Conservation (phyloP, 2,329 filamentous ascomycete species). For the Epichloe uncinata region DNA sequence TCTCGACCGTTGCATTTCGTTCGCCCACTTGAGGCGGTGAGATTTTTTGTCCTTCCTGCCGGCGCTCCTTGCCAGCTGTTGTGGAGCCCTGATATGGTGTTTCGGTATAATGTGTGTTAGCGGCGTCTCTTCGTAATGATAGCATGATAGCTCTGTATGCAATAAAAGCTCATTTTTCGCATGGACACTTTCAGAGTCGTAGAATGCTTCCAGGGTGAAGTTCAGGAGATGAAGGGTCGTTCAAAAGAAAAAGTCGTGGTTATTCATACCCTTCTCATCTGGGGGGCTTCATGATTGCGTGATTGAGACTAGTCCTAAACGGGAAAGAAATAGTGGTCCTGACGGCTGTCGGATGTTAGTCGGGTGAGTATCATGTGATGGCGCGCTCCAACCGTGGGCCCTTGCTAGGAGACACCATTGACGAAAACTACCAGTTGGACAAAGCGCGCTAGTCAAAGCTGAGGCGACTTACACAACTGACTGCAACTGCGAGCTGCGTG, state of each 20-base stretch:
- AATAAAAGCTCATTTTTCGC: conserved; percentile 10
- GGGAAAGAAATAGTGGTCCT: conserved; percentile 1
- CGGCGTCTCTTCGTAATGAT: conserved; percentile 3
- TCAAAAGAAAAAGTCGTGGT: conserved; percentile 8
- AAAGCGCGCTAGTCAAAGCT: background rate
- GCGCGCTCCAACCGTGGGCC: background rate
- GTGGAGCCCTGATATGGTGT: conserved; percentile 1
- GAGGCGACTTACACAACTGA: background rate
- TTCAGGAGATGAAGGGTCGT: too few relatives aligned
- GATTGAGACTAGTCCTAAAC: conserved; percentile 17
- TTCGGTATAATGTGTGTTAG: background rate
- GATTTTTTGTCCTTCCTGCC: background rate
- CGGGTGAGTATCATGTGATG: background rate
- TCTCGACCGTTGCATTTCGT: background rate
- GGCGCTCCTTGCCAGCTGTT: background rate
- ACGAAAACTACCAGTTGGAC: background rate
- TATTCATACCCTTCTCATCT: conserved; percentile 7
- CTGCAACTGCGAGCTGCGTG: background rate
- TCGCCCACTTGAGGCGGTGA: background rate
- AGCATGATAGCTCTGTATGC: conserved; percentile 9
- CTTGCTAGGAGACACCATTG: background rate
- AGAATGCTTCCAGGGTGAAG: conserved; percentile 8
- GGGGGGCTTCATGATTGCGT: conserved; percentile 18
- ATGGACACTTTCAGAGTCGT: conserved; percentile 1
- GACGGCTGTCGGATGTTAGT: background rate